Conservation (phyloP, 23 red algal species). For the Agarophyton chilense region DNA sequence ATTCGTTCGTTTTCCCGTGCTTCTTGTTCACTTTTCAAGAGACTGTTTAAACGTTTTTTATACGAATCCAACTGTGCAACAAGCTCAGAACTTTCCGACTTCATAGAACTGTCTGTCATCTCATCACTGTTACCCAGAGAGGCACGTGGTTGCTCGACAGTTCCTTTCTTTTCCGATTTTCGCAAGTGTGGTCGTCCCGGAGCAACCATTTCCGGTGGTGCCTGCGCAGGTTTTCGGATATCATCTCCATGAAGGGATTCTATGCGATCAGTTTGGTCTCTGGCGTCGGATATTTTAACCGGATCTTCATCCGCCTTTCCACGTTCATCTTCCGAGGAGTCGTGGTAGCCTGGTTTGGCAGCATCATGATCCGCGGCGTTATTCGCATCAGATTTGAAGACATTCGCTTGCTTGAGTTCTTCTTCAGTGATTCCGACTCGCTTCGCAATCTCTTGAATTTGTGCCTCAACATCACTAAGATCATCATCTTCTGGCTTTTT, state of each 20-base stretch:
- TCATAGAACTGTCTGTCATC: background rate
- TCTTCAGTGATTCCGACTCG: slow-evolving; percentile 30
- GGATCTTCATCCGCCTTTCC: background rate
- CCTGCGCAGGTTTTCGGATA: background rate
- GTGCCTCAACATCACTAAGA: slow-evolving; percentile 7
- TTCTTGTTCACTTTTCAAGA: background rate
- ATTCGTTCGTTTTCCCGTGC: background rate
- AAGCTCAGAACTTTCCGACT: background rate
- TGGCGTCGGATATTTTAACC: background rate
- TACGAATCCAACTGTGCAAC: background rate
- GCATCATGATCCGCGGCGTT: background rate
- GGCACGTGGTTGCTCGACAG: background rate
- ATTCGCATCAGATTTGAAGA: background rate
- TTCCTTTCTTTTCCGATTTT: background rate
- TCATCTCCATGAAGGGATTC: background rate
- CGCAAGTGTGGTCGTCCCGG: background rate
- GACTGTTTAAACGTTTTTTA: background rate
- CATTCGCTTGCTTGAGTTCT: slow-evolving; percentile 18
- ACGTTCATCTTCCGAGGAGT: background rate
- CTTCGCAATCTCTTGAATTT: slow-evolving; percentile 23
- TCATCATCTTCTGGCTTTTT: background rate
- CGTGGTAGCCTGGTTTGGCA: background rate
- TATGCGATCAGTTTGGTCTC: background rate
- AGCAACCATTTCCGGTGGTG: slow-evolving; percentile 22
- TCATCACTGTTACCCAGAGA: background rate